phyloP scores from a whole-genome alignment of 768 basidiomycete species.

The Boletellus ananiceps region DNA sequence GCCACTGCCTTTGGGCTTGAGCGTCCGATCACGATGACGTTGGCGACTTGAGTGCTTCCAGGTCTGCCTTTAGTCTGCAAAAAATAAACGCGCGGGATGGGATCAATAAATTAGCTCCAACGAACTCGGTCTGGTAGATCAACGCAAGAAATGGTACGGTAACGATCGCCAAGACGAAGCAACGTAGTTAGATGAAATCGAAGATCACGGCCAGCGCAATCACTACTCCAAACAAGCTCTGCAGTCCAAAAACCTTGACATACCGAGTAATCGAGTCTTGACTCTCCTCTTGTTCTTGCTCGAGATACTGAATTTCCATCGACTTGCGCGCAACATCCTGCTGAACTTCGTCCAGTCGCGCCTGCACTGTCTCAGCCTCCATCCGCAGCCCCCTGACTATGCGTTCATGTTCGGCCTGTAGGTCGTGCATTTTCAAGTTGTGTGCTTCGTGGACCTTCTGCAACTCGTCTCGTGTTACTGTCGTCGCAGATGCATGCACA shows the following conservation, averaged over 20 bases:
- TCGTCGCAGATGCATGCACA: constrained; percentile 33
- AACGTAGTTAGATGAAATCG: constrained; percentile 42
- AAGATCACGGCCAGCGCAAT: constrained; percentile 53
- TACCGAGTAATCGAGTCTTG: constrained; percentile 77
- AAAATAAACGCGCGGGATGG: constrained; percentile 17
- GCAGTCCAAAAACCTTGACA: constrained; percentile 56
- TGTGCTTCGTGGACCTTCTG: constrained; percentile 80
- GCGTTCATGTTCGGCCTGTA: constrained; percentile 65
- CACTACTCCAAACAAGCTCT: constrained; percentile 50
- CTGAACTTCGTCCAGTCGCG: constrained; percentile 50
- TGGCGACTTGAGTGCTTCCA: constrained; percentile 44
- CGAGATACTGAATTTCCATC: constrained; percentile 79
- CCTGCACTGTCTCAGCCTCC: constrained; percentile 51
- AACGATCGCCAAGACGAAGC: constrained; percentile 12
- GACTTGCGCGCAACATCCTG: constrained; percentile 61
- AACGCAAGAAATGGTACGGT: constrained; percentile 20
- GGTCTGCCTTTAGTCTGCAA: constrained; percentile 65
- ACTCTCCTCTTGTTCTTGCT: constrained; percentile 73
- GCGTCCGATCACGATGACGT: constrained; percentile 24
- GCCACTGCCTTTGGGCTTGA: constrained; percentile 11
- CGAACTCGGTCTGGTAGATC: constrained; percentile 7
- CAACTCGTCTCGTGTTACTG: constrained; percentile 71
- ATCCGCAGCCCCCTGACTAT: constrained; percentile 47
- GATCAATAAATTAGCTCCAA: constrained; percentile 39
- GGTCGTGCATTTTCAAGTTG: constrained; percentile 71